Evolutionary conservation across 441 rosid species (phyloP), one percentile per base, ranked within the genome.

Genomic region (Geranium incanum): DNA sequence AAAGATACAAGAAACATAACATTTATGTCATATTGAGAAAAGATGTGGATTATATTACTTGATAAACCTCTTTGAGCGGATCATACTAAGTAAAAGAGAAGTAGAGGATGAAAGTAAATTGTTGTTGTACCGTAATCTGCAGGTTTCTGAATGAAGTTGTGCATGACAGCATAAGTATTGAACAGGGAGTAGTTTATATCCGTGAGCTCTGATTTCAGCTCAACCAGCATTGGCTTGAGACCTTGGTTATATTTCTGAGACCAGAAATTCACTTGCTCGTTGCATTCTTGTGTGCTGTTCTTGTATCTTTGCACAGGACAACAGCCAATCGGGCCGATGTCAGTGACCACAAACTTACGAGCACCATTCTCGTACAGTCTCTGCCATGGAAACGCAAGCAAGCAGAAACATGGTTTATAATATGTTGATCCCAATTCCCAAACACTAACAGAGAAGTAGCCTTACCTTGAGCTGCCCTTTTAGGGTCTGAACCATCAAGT

Each of bases 311-410:
- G 71, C 0, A 74, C 81, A 0, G 97, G 98, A 66, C 68, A 71
- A 38, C 98, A 93, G 5, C 98, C 98, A 3, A 89, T 75, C 1
- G 64, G 52, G 2, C 71, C 86, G 2, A 86, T 45, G 2, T 95
- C 98, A 1, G 79, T 8, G 0, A 87, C 12, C 36, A 84, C 70
- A 55, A 85, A 89, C 68, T 82, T 93, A 38, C 88, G 92, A 0
- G 87, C 97, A 39, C 88, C 89, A 0, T 68, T 13, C 8, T 52
- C 64, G 50, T 93, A 59, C 15, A 93, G 7, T 67, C 77, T 79
- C 98, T 89, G 90, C 75, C 71, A n/a, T 28, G 33, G 33, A 28
- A 28, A 28, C 3, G 33, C 33, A 28, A 1, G 3, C 33, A 28
- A 1, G 3, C 33, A 28, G 33, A 59, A 74, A 43, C 0, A 23